Conservation (phyloP, 495 filamentous ascomycete genomes). For the Aspergillus haitiensis region DNA sequence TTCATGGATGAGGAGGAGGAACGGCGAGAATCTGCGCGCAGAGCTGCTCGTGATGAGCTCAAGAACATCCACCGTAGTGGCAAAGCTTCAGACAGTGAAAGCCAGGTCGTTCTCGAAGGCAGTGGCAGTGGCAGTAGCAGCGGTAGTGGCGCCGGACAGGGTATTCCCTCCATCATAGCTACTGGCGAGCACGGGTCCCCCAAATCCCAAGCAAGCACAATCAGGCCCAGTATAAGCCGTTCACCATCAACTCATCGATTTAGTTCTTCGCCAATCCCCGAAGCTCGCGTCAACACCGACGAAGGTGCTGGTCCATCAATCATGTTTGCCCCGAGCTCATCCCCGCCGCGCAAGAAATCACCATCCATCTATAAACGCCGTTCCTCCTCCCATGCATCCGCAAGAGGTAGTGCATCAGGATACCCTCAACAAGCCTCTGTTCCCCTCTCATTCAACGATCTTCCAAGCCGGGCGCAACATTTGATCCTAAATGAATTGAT, state of each 20-base stretch:
- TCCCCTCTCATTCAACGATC: slow-evolving; percentile 79
- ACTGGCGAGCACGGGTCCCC: slow-evolving; percentile 48
- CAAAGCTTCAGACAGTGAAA: slow-evolving; percentile 17
- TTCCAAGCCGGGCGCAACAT: slow-evolving; percentile 80
- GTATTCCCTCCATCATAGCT: slow-evolving; percentile 50
- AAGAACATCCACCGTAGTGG: slow-evolving; percentile 9
- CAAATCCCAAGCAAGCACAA: slow-evolving; percentile 28
- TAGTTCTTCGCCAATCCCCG: slow-evolving; percentile 71
- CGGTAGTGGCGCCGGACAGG: not conserved
- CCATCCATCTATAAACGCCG: slow-evolving; percentile 57
- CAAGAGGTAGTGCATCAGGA: slow-evolving; percentile 40
- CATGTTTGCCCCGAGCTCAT: slow-evolving; percentile 66
- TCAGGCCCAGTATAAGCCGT: slow-evolving; percentile 35
- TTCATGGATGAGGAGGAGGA: slow-evolving; percentile 48
- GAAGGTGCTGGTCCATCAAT: slow-evolving; percentile 70
- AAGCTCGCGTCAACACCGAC: slow-evolving; percentile 63
- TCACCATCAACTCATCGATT: slow-evolving; percentile 56
- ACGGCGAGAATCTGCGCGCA: slow-evolving; percentile 8
- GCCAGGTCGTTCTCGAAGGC: slow-evolving; percentile 4
- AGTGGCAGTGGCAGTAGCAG: not conserved
- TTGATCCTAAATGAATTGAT: slow-evolving; percentile 85
- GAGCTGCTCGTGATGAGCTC: slow-evolving; percentile 20
- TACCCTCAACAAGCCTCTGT: slow-evolving; percentile 56
- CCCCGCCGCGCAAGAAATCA: slow-evolving; percentile 35
- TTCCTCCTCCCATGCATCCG: slow-evolving; percentile 28